phyloP scores from a whole-genome alignment of 768 basidiomycete genomes.

The Trametopsis cervina region DNA sequence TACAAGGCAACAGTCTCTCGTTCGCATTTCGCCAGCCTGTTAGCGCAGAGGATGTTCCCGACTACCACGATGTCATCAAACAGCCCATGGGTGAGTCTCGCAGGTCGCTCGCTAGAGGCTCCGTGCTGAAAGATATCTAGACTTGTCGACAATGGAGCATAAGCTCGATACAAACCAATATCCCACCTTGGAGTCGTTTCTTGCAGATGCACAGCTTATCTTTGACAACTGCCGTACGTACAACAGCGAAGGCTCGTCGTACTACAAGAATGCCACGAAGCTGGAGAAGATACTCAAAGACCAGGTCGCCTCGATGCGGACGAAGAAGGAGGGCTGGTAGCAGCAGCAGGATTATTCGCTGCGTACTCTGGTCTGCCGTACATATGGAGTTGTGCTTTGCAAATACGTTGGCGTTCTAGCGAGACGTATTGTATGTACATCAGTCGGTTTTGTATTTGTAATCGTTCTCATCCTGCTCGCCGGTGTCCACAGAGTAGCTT shows the following conservation, averaged over 20 bases:
- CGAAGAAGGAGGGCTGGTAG: slow-evolving; percentile 21
- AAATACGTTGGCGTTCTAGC: no score
- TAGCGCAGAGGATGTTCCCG: slow-evolving; percentile 66
- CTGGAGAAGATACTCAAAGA: slow-evolving; percentile 75
- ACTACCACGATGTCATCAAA: slow-evolving; percentile 87
- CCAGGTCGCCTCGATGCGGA: slow-evolving; percentile 17
- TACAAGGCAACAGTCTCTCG: slow-evolving; percentile 68
- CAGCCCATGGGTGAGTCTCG: slow-evolving; percentile 80
- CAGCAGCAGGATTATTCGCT: not conserved
- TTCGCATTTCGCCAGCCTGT: slow-evolving; percentile 91
- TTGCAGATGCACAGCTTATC: slow-evolving; percentile 75
- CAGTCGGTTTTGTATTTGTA: not conserved
- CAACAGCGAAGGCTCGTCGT: slow-evolving; percentile 76
- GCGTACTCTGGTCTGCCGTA: not conserved
- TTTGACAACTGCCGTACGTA: slow-evolving; percentile 87
- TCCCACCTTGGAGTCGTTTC: slow-evolving; percentile 60
- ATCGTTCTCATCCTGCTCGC: no score
- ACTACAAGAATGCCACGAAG: slow-evolving; percentile 78
- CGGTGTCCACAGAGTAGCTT: no score
- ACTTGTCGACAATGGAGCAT: slow-evolving; percentile 80
- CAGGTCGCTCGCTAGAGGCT: not conserved
- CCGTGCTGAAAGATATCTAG: slow-evolving; percentile 38
- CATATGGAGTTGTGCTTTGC: not conserved
- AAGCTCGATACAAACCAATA: slow-evolving; percentile 91
- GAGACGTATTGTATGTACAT: not conserved